Evolutionary conservation across 768 basidiomycete genomes (phyloP).

Genomic region (Mycena epipterygia): DNA sequence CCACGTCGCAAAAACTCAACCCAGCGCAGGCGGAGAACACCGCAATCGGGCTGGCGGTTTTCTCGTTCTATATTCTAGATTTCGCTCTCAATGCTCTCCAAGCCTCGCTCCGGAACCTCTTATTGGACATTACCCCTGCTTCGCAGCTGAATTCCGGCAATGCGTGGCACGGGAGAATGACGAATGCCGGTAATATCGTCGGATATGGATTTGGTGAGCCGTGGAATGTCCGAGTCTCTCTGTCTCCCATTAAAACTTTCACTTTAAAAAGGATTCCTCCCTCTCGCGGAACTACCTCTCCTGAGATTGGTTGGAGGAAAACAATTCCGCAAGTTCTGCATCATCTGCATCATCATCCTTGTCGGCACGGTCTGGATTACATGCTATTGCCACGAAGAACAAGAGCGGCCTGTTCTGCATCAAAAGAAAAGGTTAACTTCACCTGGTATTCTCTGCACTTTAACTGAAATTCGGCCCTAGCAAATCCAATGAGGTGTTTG

Average conservation of each 20-base stretch:
- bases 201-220: slow-evolving; percentile 90
- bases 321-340: slow-evolving; percentile 97
- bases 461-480: slow-evolving; percentile 46
- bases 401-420: slow-evolving; percentile 65
- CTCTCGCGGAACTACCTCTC: slow-evolving; percentile 84
- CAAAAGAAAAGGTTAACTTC: slow-evolving; percentile 57
- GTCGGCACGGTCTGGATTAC: slow-evolving; percentile 89
- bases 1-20: background rate
- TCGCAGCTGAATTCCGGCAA: slow-evolving; percentile 94
- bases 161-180: slow-evolving; percentile 98
- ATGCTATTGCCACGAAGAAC: slow-evolving; percentile 87
- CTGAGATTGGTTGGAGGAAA: slow-evolving; percentile 87
- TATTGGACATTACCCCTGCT: slow-evolving; percentile 91
- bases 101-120: slow-evolving; percentile 92
- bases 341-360: slow-evolving; percentile 86
- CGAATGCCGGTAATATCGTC: slow-evolving; percentile 95
- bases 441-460: background rate
- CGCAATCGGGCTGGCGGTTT: slow-evolving; percentile 88
- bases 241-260: slow-evolving; percentile 23
- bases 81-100: slow-evolving; percentile 98
- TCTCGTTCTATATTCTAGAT: slow-evolving; percentile 94
- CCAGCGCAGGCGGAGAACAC: slow-evolving; percentile 68
- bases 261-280: slow-evolving; percentile 77
- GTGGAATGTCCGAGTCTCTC: background rate
- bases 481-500: slow-evolving; percentile 77